Percentiles rank a stretch among this genome's conserved stretches.
Conservation (phyloP, 23 red algal species). For the Agarophyton chilense region DNA sequence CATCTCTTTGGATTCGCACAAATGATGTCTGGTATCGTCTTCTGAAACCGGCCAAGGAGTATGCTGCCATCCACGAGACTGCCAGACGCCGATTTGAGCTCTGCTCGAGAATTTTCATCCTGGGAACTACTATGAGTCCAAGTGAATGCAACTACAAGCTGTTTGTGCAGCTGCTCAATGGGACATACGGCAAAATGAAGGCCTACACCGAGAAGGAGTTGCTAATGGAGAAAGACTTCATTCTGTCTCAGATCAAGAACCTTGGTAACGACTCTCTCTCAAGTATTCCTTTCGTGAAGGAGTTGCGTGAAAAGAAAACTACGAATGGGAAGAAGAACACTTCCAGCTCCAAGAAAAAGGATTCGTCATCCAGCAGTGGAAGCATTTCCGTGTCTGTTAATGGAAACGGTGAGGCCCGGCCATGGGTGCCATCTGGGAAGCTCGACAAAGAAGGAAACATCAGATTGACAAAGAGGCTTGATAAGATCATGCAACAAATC, state of each 20-base stretch:
- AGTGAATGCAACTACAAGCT: slow-evolving; percentile 40
- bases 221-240: slow-evolving; percentile 72
- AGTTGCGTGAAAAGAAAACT: slow-evolving; percentile 53
- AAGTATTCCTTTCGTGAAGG: slow-evolving; percentile 46
- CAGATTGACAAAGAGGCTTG: slow-evolving; percentile 29
- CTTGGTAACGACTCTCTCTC: slow-evolving; percentile 30
- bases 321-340: not conserved
- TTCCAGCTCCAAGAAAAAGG: slow-evolving; percentile 42
- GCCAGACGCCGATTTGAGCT: slow-evolving; percentile 74
- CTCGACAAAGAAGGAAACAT: slow-evolving; percentile 45
- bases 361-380: slow-evolving; percentile 19
- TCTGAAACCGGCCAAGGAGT: slow-evolving; percentile 68
- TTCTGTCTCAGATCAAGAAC: slow-evolving; percentile 68
- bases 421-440: slow-evolving; percentile 33
- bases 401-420: slow-evolving; percentile 23
- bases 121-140: slow-evolving; percentile 51
- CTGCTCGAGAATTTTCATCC: slow-evolving; percentile 73
- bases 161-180: slow-evolving; percentile 30
- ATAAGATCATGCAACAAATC: slow-evolving; percentile 42
- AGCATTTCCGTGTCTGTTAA: not conserved
- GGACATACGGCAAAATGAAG: slow-evolving; percentile 70
- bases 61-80: slow-evolving; percentile 54
- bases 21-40: slow-evolving; percentile 68
- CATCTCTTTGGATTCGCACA: slow-evolving; percentile 62
- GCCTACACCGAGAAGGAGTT: slow-evolving; percentile 72